These are phyloP conservation scores for Pyrrhoderma lamaoense DNA, from an alignment of 1,284 basidiomycete species.

Conservation along the genomic window DNA sequence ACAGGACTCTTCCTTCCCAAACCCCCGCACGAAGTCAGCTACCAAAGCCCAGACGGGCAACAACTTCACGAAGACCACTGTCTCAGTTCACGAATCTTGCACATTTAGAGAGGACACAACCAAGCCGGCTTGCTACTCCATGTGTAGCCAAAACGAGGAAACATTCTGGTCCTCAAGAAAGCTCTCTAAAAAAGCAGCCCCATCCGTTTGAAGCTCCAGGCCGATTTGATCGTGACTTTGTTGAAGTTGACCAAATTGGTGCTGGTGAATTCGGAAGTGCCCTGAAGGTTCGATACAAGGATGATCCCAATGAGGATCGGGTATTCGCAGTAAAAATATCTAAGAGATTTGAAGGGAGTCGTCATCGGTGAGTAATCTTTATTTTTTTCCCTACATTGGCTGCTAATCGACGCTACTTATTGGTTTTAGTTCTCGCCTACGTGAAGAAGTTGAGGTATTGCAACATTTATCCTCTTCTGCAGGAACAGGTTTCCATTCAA, in stretches of 20 bases:
- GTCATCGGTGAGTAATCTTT: conserved; percentile 67
- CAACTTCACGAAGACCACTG: conserved; percentile 12
- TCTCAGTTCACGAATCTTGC: conserved; percentile 2
- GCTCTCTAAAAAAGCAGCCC: conserved; percentile 2
- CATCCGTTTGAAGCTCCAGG: conserved; percentile 41
- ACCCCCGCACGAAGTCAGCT: conserved; percentile 25
- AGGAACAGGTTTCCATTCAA: conserved; percentile 46
- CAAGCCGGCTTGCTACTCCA: conserved; percentile 2
- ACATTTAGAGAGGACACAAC: conserved; percentile 18
- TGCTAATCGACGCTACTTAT: background rate
- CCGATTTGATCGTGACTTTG: conserved; percentile 73
- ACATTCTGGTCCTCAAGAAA: conserved; percentile 15
- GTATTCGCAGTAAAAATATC: conserved; percentile 93
- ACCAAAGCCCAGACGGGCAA: conserved; percentile 19
- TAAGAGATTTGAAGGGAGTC: conserved; percentile 85
- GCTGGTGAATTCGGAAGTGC: conserved; percentile 94
- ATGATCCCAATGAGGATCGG: conserved; percentile 37
- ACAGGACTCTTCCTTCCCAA: conserved; percentile 26
- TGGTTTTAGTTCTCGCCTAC: conserved; percentile 63
- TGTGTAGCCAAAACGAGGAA: conserved; percentile 20
- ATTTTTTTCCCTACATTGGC: background rate
- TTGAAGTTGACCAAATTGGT: conserved; percentile 78
- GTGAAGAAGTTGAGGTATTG: conserved; percentile 94
- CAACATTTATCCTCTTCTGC: conserved; percentile 57
- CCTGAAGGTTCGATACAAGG: conserved; percentile 78